Base-by-base conservation (phyloP, 2,329 filamentous ascomycete species). In the Immersiporthe knoxdaviesiana region DNA sequence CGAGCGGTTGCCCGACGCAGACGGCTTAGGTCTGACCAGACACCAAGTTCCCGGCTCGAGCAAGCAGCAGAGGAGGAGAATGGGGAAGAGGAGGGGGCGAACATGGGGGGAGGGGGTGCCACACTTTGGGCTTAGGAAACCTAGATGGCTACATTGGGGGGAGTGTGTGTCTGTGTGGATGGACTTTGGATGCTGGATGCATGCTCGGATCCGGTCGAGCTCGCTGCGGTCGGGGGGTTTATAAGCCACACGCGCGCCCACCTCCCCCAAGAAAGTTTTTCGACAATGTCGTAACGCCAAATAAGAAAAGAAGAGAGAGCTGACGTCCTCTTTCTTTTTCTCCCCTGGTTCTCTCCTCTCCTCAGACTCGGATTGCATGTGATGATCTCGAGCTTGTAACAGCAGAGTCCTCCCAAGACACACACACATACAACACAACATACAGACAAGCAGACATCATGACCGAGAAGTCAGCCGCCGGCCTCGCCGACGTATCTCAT, bases 401-500 rank as follows among this genome's bases (percentile, higher is more conserved):
- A 47, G 18, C 6, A 47, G 3, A n/a, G 44, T 10, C 7, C 18
- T 47, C 44, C 8, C 6, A 18, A 47, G 18, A 47, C 16, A 47
- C 44, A 47, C 16, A 44, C 41, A 21, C 16, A 44, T 16, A 21
- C 41, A 44, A 32, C 2, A 59, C 56, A 32, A 3, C 24, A 14
- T 18, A 18, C 27, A 58, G 14, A 52, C 52, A 21, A 37, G 18
- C 59, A 27, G 18, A 39, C 59, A 44, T 10, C 59, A 62, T 62
- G 59, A n/a, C 35, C 7, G 59, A 62, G n/a, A 62, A 62, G 37
- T 35, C 59, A 44, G 21, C n/a, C 37, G 14, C 37, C 37, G 59
- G 27, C 59, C 35, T 44, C 59, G 37, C 35, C 35, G 59, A 62
- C 59, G 44, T 65, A 27, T 47, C 39, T n/a, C 63, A 65, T 54